These are phyloP conservation scores for Bryoerythrophyllum caledonicum DNA, from an alignment of 225 moss, liverwort and hornwort species.

Conservation along the genomic window DNA sequence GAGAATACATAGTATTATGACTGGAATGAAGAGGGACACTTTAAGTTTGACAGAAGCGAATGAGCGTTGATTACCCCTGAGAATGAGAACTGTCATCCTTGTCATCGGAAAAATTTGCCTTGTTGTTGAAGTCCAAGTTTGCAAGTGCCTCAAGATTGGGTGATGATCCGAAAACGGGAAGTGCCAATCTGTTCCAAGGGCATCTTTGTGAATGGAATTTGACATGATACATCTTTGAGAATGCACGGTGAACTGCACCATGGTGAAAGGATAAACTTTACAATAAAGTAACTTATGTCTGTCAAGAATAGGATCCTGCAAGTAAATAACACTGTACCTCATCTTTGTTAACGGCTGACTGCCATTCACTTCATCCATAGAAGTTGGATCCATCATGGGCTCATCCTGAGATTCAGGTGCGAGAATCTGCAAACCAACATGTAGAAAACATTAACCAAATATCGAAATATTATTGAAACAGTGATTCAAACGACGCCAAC, in stretches of 20 bases:
- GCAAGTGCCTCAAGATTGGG: slow-evolving; percentile 85
- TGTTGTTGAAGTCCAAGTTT: slow-evolving; percentile 56
- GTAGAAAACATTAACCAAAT: not conserved
- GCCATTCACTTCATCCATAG: slow-evolving; percentile 22
- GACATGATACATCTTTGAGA: not conserved
- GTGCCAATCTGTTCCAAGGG: slow-evolving; percentile 51
- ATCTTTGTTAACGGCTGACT: slow-evolving; percentile 25
- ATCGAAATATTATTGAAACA: not conserved
- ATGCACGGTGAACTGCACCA: not conserved
- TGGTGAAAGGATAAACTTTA: not conserved
- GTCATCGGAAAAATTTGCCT: slow-evolving; percentile 43
- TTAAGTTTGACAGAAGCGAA: no score
- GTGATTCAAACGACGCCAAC: not conserved
- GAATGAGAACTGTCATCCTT: slow-evolving; percentile 51
- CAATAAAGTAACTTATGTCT: not conserved
- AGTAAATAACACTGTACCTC: slow-evolving; percentile 21
- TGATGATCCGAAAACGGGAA: slow-evolving; percentile 85
- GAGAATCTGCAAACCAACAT: slow-evolving; percentile 27
- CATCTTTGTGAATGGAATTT: not conserved
- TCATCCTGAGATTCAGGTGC: slow-evolving; percentile 41
- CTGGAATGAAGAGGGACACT: slow-evolving; percentile 13
- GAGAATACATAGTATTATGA: not conserved
- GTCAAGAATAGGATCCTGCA: not conserved
- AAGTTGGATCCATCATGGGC: slow-evolving; percentile 20
- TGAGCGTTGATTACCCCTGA: slow-evolving; percentile 30